These are phyloP conservation scores for Prunus davidiana DNA, from an alignment of 306 rosid species.

Conservation along the genomic window DNA sequence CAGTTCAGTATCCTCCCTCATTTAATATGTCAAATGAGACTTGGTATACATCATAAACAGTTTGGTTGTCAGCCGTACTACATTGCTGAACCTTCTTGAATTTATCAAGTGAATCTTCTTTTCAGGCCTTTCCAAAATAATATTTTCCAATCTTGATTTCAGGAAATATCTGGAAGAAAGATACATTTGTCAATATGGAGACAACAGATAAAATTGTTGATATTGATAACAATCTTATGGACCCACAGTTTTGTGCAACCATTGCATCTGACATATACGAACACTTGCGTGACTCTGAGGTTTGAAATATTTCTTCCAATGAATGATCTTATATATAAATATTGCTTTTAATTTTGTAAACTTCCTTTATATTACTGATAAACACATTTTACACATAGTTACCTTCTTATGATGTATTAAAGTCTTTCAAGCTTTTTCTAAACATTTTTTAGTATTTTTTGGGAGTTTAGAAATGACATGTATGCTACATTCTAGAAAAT, in stretches of 20 bases:
- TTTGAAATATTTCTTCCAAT: slow-evolving; percentile 13
- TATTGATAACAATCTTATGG: slow-evolving; percentile 38
- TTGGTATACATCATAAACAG: neutral
- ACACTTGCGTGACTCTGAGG: slow-evolving; percentile 57
- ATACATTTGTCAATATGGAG: slow-evolving; percentile 16
- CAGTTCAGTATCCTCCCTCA: neutral
- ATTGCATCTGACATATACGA: slow-evolving; percentile 46
- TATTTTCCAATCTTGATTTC: slow-evolving; percentile 20
- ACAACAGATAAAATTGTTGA: slow-evolving; percentile 27
- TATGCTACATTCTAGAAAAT: neutral
- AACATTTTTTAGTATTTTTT: neutral
- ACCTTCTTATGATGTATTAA: neutral
- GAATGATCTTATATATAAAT: neutral
- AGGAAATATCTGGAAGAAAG: slow-evolving; percentile 30
- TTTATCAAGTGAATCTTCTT: neutral
- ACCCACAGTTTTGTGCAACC: slow-evolving; percentile 47
- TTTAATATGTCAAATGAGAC: neutral
- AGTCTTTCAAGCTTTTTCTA: neutral
- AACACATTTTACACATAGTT: neutral
- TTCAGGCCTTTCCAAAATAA: slow-evolving; percentile 1
- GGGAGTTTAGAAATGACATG: neutral
- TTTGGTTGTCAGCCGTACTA: neutral
- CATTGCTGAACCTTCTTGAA: neutral
- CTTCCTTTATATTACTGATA: neutral
- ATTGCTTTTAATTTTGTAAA: neutral